A percentile compares a stretch with the other conserved stretches of the same genome.
These are phyloP conservation scores for Pezicula rhizophila DNA, from an alignment of 2,329 filamentous ascomycete genomes.

Conservation along the genomic window DNA sequence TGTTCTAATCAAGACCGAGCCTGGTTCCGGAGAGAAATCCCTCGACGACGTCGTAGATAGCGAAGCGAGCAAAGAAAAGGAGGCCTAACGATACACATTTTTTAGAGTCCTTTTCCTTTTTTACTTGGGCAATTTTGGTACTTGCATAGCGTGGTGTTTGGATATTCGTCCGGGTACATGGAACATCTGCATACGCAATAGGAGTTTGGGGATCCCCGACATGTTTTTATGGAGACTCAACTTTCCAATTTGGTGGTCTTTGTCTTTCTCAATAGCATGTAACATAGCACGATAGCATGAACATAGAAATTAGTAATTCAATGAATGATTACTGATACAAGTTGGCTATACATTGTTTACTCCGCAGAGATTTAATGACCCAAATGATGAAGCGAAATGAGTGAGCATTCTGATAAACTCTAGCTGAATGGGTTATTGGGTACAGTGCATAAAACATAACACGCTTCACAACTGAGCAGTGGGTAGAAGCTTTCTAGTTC, in stretches of 20 bases:
- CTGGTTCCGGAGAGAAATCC: not conserved
- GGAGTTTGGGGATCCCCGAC: conserved; percentile 1
- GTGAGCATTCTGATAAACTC: no score
- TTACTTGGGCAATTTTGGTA: not conserved
- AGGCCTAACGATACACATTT: not conserved
- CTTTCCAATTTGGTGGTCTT: not conserved
- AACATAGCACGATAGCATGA: no score
- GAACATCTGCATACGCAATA: conserved; percentile 3
- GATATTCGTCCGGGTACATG: conserved; percentile 4
- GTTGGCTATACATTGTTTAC: no score
- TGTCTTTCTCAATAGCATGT: no score
- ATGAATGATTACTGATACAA: no score
- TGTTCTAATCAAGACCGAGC: conserved; percentile 17
- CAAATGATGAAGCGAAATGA: no score
- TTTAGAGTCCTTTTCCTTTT: conserved; percentile 2
- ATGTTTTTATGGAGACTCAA: not conserved
- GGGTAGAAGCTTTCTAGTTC: no score
- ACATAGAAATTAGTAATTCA: no score
- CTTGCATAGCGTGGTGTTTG: conserved; percentile 21
- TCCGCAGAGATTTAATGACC: no score
- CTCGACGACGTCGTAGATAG: not conserved
- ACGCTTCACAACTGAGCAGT: no score
- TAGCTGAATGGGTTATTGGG: no score
- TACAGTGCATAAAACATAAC: no score
- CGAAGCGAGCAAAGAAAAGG: not conserved